phyloP scores from a whole-genome alignment of 2,329 filamentous ascomycete species.

The Aspergillus carbonarius region DNA sequence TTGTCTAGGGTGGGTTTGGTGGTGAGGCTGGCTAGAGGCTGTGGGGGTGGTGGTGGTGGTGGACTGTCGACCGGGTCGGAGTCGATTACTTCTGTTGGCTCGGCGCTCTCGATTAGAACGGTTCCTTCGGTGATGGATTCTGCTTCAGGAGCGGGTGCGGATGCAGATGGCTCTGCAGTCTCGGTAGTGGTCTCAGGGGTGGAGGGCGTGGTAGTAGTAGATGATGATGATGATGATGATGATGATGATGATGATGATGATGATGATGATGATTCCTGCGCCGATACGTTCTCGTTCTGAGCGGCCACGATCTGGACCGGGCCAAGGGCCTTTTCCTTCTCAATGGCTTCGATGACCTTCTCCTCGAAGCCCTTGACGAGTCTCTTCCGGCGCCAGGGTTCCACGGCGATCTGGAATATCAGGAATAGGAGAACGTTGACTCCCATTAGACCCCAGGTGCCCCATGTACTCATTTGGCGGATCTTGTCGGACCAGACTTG shows the following conservation, averaged over 20 bases:
- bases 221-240: not conserved
- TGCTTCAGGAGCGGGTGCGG: not conserved
- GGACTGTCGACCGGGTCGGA: not conserved
- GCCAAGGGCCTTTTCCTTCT: slow-evolving; percentile 60
- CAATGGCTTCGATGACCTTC: slow-evolving; percentile 67
- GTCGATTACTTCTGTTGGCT: not conserved
- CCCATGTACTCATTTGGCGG: slow-evolving; percentile 93
- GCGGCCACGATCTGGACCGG: slow-evolving; percentile 14
- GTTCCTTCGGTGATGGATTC: not conserved
- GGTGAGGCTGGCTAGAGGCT: not conserved
- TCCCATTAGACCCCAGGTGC: slow-evolving; percentile 97
- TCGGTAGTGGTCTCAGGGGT: not conserved
- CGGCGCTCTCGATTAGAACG: not conserved
- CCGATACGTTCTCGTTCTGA: not conserved
- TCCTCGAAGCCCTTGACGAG: slow-evolving; percentile 82
- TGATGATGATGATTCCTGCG: not conserved
- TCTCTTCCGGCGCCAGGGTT: slow-evolving; percentile 82
- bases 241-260: not conserved
- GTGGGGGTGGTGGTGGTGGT: not conserved
- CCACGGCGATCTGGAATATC: slow-evolving; percentile 80
- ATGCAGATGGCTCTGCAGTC: not conserved
- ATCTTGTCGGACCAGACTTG: slow-evolving; percentile 99
- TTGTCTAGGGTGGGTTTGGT: slow-evolving; percentile 4
- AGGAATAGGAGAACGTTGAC: slow-evolving; percentile 89
- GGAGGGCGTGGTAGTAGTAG: not conserved